Percentiles rank a stretch among this genome's conserved stretches.
Evolutionary conservation across 176 grass and related monocot genomes (phyloP).

Genomic region (Puccinellia tenuiflora): DNA sequence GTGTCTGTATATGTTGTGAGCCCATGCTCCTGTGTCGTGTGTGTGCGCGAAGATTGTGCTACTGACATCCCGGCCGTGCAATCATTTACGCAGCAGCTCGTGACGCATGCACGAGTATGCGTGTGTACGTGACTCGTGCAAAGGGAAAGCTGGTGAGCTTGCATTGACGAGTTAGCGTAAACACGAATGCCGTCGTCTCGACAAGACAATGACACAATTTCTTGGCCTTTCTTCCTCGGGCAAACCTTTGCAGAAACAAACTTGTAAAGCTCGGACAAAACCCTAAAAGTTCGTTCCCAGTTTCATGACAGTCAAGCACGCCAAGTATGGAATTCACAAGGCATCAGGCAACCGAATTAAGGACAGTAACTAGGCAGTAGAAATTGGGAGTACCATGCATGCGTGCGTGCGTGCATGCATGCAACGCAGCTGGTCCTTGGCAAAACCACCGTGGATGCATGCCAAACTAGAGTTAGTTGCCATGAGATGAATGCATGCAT

Average conservation of each 20-base stretch:
- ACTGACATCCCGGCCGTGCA: background rate
- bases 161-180: background rate
- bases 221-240: no score
- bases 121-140: background rate
- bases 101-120: background rate
- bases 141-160: background rate
- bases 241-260: constrained; percentile 30
- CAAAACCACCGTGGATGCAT: background rate
- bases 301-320: no score
- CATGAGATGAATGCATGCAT: background rate
- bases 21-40: background rate
- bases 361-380: background rate
- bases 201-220: background rate
- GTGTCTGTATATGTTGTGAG: background rate
- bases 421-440: background rate
- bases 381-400: background rate
- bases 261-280: constrained; percentile 31
- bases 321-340: no score
- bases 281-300: no score
- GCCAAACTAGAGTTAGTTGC: background rate
- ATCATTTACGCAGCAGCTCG: background rate
- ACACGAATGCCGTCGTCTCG: background rate
- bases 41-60: constrained; percentile 2
- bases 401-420: background rate
- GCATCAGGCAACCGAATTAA: background rate